Percentiles rank a stretch among this genome's conserved stretches.
These are phyloP conservation scores for Rehmannia glutinosa DNA, from an alignment of 257 asterid species.

Conservation along the genomic window DNA sequence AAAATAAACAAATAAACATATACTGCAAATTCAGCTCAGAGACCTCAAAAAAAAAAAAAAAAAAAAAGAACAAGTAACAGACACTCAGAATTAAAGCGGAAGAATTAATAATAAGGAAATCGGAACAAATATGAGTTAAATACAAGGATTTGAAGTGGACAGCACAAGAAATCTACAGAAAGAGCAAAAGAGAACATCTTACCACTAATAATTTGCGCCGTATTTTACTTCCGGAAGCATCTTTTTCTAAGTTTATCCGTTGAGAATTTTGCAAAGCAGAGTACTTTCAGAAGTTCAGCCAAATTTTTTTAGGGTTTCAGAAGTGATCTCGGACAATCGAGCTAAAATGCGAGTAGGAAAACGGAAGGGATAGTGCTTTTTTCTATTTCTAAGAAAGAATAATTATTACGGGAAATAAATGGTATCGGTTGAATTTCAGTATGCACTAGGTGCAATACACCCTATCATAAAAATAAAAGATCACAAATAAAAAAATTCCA, in stretches of 20 bases:
- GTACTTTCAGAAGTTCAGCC: no score
- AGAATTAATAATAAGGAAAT: background rate
- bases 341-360: background rate
- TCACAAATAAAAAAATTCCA: no score
- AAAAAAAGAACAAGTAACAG: background rate
- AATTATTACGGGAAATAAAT: no score
- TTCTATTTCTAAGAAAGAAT: background rate
- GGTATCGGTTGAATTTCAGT: no score
- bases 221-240: background rate
- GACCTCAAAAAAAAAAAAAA: no score
- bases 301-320: conserved; percentile 28
- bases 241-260: background rate
- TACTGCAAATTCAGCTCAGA: no score
- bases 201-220: conserved; percentile 1
- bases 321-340: background rate
- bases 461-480: no score
- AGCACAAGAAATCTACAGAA: conserved; percentile 12
- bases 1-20: conserved; percentile 4
- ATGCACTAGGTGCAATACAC: no score
- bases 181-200: background rate
- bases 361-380: no score
- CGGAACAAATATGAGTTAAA: conserved; percentile 5
- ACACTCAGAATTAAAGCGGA: background rate
- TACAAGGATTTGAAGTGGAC: background rate
- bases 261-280: no score